Percentiles rank a stretch among this genome's conserved stretches.
These are phyloP conservation scores for Ganoderma boninense DNA, from an alignment of 1,284 basidiomycete species.

Conservation along the genomic window DNA sequence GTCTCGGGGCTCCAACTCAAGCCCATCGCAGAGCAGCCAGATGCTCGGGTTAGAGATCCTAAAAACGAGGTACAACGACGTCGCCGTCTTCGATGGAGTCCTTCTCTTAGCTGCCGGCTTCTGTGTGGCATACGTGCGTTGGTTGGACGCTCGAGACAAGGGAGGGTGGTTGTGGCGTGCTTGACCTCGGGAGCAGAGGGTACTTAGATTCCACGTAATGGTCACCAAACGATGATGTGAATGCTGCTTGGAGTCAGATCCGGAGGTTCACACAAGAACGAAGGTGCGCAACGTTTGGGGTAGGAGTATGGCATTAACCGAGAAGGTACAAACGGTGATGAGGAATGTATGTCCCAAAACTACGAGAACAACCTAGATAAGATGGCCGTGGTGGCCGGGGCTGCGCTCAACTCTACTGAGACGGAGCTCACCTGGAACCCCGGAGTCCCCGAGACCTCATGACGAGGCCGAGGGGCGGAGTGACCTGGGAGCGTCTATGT, in stretches of 20 bases:
- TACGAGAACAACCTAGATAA: slow-evolving; percentile 53
- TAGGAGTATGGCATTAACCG: slow-evolving; percentile 13
- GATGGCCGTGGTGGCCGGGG: slow-evolving; percentile 31
- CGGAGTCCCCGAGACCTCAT: slow-evolving; percentile 48
- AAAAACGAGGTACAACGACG: slow-evolving; percentile 46
- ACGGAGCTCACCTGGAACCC: slow-evolving; percentile 49
- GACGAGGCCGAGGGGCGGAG: slow-evolving; percentile 37
- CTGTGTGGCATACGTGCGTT: slow-evolving; percentile 44
- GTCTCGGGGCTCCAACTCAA: slow-evolving; percentile 25
- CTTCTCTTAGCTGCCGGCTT: slow-evolving; percentile 48
- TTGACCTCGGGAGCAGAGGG: slow-evolving; percentile 17
- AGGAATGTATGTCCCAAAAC: slow-evolving; percentile 64
- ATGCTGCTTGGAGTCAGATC: neutral
- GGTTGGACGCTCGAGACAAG: slow-evolving; percentile 49
- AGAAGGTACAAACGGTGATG: neutral
- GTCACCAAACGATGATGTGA: slow-evolving; percentile 9
- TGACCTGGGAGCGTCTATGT: slow-evolving; percentile 33
- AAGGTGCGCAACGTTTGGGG: slow-evolving; percentile 10
- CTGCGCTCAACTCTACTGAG: slow-evolving; percentile 65
- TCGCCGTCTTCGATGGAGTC: slow-evolving; percentile 49
- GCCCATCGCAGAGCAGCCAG: slow-evolving; percentile 6
- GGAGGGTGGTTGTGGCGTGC: slow-evolving; percentile 41
- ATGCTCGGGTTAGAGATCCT: slow-evolving; percentile 32
- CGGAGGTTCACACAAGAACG: slow-evolving; percentile 19
- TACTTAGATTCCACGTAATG: slow-evolving; percentile 18